Base-by-base conservation (phyloP, 208 protist species). In the Crithidia mellificae region DNA sequence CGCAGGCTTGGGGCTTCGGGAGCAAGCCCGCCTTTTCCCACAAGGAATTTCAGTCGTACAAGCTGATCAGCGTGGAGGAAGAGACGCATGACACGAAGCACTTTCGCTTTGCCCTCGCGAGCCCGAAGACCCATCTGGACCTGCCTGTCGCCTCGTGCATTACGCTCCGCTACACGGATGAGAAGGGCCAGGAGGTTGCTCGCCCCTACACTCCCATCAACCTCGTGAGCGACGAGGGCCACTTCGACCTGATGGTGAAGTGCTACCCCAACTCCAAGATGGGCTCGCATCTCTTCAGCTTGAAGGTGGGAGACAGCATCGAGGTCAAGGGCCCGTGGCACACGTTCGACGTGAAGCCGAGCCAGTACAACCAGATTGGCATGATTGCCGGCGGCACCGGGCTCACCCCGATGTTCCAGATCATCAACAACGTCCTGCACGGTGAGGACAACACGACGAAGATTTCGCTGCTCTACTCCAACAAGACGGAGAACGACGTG, bases 391-490 rank as follows among this genome's bases (percentile, higher is more conserved):
- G 81, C 11, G 94, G 94, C 64, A 96, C 91, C 9, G 94, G 91
- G 52, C 87, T 98, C 81, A 94, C 92, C 22, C 91, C 94, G n/a
- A 91, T 94, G 80, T 85, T 80, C 72, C 92, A 98, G 84, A 74
- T 93, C 44, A 49, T 87, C 54, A 59, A 68, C 41, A 88, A 89
- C 64, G 61, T 94, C n/a, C 80, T 87, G 29, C 24, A 81, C 34
- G 77, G 79, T 63, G 38, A 71, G 22, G 63, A 56, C 52, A 96
- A 90, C 52, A 75, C 62, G 59, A 88, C 86, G 6, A 72, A 76
- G 56, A 65, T 97, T 39, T 82, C 65, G 20, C 78, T 98, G 12
- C 58, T 97, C 22, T 97, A 77, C 67, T 63, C 72, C 41, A 96
- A 94, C 85, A 68, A 85, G 63, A 87, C 83, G 9, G 78, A 84